Evolutionary conservation across 352 stramenopile species (phyloP).

Genomic region (Phytophthora foliorum): DNA sequence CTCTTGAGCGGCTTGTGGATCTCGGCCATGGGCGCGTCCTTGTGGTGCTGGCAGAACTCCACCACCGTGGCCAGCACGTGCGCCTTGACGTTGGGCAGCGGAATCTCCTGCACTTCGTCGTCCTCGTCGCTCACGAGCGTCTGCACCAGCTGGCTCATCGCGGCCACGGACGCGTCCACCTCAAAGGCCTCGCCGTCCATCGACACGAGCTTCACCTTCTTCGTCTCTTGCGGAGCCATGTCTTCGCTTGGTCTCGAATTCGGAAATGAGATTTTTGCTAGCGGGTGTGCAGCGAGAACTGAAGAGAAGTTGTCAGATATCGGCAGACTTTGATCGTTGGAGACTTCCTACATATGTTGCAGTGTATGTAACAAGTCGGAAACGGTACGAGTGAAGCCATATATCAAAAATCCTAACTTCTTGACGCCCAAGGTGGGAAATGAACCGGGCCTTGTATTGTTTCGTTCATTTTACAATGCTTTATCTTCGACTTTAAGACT

Average conservation of each 20-base stretch:
- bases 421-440: no score
- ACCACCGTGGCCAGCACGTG: conserved; percentile 63
- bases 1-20: conserved; percentile 73
- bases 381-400: background rate
- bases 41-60: conserved; percentile 68
- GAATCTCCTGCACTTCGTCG: conserved; percentile 54
- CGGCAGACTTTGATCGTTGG: no score
- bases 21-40: conserved; percentile 64
- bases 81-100: conserved; percentile 69
- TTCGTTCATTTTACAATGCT: no score
- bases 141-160: conserved; percentile 63
- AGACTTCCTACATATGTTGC: no score
- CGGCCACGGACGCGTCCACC: conserved; percentile 43
- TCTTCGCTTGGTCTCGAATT: background rate
- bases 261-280: conserved; percentile 16
- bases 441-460: no score
- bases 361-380: background rate
- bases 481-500: no score
- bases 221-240: conserved; percentile 17
- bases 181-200: conserved; percentile 70
- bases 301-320: background rate
- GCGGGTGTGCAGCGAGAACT: background rate
- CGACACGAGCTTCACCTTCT: conserved; percentile 65
- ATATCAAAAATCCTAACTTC: no score
- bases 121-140: conserved; percentile 56